These are phyloP conservation scores for Megacollybia marginata DNA, from an alignment of 768 basidiomycete species.

Conservation along the genomic window DNA sequence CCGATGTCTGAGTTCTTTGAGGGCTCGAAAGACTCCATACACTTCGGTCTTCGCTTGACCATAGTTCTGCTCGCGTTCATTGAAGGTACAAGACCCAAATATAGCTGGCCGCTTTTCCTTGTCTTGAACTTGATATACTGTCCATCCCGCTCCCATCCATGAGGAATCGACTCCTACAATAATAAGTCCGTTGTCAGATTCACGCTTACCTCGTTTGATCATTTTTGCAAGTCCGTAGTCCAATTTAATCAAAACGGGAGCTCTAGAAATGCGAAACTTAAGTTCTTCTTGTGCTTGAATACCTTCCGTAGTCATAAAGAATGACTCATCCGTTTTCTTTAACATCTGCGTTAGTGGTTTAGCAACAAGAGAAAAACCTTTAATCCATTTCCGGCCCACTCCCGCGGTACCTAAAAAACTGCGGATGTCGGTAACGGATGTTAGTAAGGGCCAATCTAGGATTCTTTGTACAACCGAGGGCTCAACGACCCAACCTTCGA, in stretches of 20 bases:
- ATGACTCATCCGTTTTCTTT: slow-evolving; percentile 8
- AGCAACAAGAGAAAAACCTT: slow-evolving; percentile 7
- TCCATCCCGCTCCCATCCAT: slow-evolving; percentile 29
- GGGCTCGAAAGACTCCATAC: too few species aligned
- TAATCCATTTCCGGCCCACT: slow-evolving; percentile 7
- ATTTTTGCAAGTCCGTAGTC: slow-evolving; percentile 19
- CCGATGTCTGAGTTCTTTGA: too few species aligned
- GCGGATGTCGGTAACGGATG: slow-evolving; percentile 2
- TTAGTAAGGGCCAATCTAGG: slow-evolving; percentile 13
- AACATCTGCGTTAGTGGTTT: slow-evolving; percentile 16
- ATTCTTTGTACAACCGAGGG: slow-evolving; percentile 18
- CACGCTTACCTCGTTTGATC: too few species aligned
- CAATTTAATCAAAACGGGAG: slow-evolving; percentile 23
- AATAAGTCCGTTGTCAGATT: slow-evolving; percentile 14
- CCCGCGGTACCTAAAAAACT: slow-evolving; percentile 10
- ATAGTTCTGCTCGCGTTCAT: too few species aligned
- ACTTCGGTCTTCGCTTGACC: too few species aligned
- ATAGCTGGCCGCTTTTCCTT: too few species aligned
- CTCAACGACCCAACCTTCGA: slow-evolving; percentile 21
- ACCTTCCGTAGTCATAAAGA: slow-evolving; percentile 16
- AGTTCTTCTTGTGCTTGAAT: too few species aligned
- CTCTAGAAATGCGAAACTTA: slow-evolving; percentile 11
- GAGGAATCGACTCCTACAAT: too few species aligned
- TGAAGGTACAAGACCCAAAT: too few species aligned
- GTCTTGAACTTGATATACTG: slow-evolving; percentile 22